These are phyloP conservation scores for Ceratocystis alfenasii DNA, from an alignment of 2,329 filamentous ascomycete species.

Conservation along the genomic window DNA sequence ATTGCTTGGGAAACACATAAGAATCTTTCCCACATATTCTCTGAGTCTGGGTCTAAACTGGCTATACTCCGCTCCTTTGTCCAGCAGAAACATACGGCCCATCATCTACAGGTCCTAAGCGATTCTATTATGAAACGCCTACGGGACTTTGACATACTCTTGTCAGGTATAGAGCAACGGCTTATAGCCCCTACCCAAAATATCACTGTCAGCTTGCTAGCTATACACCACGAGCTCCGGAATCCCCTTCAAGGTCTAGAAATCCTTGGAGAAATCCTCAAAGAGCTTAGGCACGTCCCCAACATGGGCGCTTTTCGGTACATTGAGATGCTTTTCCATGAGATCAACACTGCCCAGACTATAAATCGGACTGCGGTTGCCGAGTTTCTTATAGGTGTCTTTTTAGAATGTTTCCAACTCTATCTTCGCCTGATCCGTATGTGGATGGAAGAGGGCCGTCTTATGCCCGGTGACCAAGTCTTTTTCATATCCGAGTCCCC, in stretches of 20 bases:
- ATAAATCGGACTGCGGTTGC: slow-evolving; percentile 52
- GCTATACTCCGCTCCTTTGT: slow-evolving; percentile 37
- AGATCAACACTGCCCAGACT: slow-evolving; percentile 57
- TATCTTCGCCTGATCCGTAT: slow-evolving; percentile 67
- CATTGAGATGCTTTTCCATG: slow-evolving; percentile 65
- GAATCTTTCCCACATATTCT: slow-evolving; percentile 37
- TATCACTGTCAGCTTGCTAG: slow-evolving; percentile 53
- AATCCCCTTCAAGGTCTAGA: slow-evolving; percentile 43
- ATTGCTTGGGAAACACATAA: slow-evolving; percentile 41
- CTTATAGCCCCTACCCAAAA: slow-evolving; percentile 45
- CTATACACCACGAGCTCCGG: slow-evolving; percentile 46
- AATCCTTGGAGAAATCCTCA: slow-evolving; percentile 49
- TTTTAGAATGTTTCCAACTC: slow-evolving; percentile 69
- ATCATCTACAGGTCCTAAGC: slow-evolving; percentile 60
- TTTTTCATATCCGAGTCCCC: slow-evolving; percentile 62
- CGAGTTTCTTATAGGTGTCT: slow-evolving; percentile 52
- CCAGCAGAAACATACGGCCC: slow-evolving; percentile 36
- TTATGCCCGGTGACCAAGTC: slow-evolving; percentile 51
- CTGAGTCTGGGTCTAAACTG: slow-evolving; percentile 38
- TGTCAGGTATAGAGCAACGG: slow-evolving; percentile 49
- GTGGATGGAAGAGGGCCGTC: slow-evolving; percentile 74
- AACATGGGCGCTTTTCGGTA: slow-evolving; percentile 53
- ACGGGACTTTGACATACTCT: slow-evolving; percentile 41
- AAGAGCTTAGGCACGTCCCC: slow-evolving; percentile 40
- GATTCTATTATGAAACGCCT: slow-evolving; percentile 49